These are phyloP conservation scores for Alternaria triticimaculans DNA, from an alignment of 2,329 filamentous ascomycete species.

Conservation along the genomic window DNA sequence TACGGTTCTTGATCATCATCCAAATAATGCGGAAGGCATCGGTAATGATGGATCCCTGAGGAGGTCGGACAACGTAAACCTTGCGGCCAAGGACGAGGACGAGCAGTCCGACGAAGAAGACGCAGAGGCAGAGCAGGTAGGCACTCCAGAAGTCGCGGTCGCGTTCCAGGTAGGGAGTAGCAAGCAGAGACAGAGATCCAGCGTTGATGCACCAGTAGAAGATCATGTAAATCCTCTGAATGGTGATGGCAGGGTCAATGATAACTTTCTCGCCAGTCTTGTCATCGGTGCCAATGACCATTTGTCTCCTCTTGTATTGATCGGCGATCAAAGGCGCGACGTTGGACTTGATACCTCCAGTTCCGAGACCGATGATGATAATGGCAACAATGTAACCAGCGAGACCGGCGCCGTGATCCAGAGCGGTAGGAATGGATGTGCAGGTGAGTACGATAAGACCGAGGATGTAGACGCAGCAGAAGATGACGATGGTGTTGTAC, in stretches of 20 bases:
- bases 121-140: slow-evolving; percentile 67
- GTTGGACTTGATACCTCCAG: slow-evolving; percentile 83
- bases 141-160: slow-evolving; percentile 75
- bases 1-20: slow-evolving; percentile 62
- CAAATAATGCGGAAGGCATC: slow-evolving; percentile 64
- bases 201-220: slow-evolving; percentile 78
- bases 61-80: slow-evolving; percentile 48
- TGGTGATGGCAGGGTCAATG: slow-evolving; percentile 56
- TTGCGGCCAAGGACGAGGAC: slow-evolving; percentile 53
- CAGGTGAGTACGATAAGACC: slow-evolving; percentile 72
- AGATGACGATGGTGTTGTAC: slow-evolving; percentile 73
- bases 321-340: slow-evolving; percentile 63
- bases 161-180: slow-evolving; percentile 74
- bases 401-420: slow-evolving; percentile 66
- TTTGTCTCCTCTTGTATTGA: slow-evolving; percentile 53
- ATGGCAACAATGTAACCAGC: slow-evolving; percentile 67
- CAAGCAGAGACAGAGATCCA: slow-evolving; percentile 71
- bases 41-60: slow-evolving; percentile 48
- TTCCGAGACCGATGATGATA: slow-evolving; percentile 74
- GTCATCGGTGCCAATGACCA: slow-evolving; percentile 51
- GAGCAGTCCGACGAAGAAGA: slow-evolving; percentile 70
- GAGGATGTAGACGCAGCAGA: slow-evolving; percentile 67
- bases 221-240: slow-evolving; percentile 61
- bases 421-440: slow-evolving; percentile 69
- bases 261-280: slow-evolving; percentile 56